Percentiles rank a stretch among this genome's conserved stretches.
Conservation (phyloP, 257 asterid species). For the Jacaranda mimosifolia region DNA sequence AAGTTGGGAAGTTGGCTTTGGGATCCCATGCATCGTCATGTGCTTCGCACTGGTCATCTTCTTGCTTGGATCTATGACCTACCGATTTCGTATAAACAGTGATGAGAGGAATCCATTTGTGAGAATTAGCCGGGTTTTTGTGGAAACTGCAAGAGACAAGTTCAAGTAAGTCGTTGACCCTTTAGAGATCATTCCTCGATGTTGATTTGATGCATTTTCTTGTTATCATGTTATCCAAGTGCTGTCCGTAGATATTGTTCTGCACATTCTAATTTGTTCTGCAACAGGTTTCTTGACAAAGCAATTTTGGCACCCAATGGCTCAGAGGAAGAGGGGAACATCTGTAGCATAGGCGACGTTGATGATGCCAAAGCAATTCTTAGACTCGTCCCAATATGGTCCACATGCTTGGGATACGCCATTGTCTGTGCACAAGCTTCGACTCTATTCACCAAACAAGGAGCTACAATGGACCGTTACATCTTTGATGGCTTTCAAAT, state of each 20-base stretch:
- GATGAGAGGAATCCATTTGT: conserved; percentile 38
- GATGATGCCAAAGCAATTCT: conserved; percentile 41
- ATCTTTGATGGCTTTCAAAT: conserved; percentile 23
- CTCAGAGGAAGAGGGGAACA: not conserved
- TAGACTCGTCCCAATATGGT: conserved; percentile 48
- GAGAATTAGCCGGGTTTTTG: conserved; percentile 43
- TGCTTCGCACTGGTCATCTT: conserved; percentile 19
- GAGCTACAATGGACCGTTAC: conserved; percentile 41
- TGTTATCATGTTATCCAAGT: too few relatives aligned
- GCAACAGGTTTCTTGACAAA: conserved; percentile 36
- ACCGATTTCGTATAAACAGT: conserved; percentile 33
- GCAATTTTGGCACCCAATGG: conserved; percentile 23
- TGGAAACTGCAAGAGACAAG: conserved; percentile 26
- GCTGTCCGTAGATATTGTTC: too few relatives aligned
- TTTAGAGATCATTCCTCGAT: too few relatives aligned
- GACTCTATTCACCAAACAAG: conserved; percentile 49
- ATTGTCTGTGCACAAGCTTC: conserved; percentile 40
- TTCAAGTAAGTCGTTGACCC: too few relatives aligned
- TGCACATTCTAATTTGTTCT: not conserved
- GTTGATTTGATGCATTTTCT: too few relatives aligned
- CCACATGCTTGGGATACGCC: conserved; percentile 41
- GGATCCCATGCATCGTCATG: conserved; percentile 36
- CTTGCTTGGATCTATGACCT: conserved; percentile 35
- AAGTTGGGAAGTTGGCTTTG: conserved; percentile 41
- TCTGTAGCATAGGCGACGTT: conserved; percentile 4